Evolutionary conservation across 2,329 filamentous ascomycete species (phyloP), one percentile per base, ranked within the genome.

Genomic region (Aureobasidium subglaciale): DNA sequence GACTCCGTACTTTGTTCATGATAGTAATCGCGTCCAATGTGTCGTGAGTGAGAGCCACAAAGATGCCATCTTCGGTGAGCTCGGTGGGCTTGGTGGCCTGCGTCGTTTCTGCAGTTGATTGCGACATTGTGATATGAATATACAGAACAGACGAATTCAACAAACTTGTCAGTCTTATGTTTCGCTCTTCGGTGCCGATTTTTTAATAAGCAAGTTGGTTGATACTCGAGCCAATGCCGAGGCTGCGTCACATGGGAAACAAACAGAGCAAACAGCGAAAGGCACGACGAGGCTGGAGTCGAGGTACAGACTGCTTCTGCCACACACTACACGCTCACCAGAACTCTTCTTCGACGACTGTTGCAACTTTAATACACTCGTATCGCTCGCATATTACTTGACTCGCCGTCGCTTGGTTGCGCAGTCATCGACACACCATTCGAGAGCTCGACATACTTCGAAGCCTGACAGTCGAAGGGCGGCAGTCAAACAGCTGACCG

Each of bases 1-100:
- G 84, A 63, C 81, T 88, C 61, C 86, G 84, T 20, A 93, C 87
- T 43, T 76, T 78, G 61, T 84, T 75, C 70, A 90, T 85, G 27
- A 81, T 73, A 5, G 74, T 64, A 18, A 77, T 73, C 18, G 78
- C 71, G 64, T 84, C 76, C 57, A 93, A 79, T 38, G 74, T 68
- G 32, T 80, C 71, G 59, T 83, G 73, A 3, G 87, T 90, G 8
- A 95, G 76, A 49, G 81, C 82, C 37, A 90, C 86, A 68, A 84
- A 82, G 67, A 85, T 83, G 43, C 68, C 70, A 10, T 75, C 74
- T 42, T 80, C 76, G 24, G 65, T 48, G 8, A 54, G 20, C 22
- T 54, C 10, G 1, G 41, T 42, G 5, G 56, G 48, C 6, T 20
- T 37, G n/a, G n/a, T 15, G 1, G 46, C 18, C 22, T 29, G 46